phyloP scores from a whole-genome alignment of 2,329 filamentous ascomycete genomes.

The Colletotrichum horii region DNA sequence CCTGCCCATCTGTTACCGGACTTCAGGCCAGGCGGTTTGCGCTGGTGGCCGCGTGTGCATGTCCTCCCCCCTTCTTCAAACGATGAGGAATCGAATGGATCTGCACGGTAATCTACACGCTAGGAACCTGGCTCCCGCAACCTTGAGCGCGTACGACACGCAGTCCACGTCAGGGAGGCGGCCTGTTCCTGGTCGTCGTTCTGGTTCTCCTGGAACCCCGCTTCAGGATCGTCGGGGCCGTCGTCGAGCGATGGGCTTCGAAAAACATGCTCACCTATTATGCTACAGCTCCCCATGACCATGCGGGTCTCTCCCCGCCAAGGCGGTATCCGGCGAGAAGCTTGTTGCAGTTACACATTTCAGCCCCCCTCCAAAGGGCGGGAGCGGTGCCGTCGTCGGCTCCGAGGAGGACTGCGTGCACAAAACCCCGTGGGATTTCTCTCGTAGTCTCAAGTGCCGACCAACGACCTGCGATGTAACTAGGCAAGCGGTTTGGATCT shows the following conservation, averaged over 20 bases:
- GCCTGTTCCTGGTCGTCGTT: not conserved
- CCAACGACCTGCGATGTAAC: not conserved
- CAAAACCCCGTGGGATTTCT: not conserved
- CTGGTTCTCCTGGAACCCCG: not conserved
- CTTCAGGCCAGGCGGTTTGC: not conserved
- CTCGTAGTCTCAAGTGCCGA: not conserved
- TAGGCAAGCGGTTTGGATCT: not conserved
- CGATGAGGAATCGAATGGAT: not conserved
- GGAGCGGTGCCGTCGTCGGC: not conserved
- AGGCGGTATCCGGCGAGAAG: slow-evolving; percentile 13
- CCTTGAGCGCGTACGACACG: not conserved
- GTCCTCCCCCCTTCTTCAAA: not conserved
- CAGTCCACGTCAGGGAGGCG: not conserved
- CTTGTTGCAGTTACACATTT: not conserved
- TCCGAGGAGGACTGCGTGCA: not conserved
- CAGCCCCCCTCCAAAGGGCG: not conserved
- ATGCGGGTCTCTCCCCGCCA: not conserved
- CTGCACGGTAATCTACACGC: not conserved
- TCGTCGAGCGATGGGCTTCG: not conserved
- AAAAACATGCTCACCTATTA: not conserved
- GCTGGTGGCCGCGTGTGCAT: not conserved
- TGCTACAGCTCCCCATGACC: not conserved
- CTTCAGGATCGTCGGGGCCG: not conserved
- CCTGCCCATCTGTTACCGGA: not conserved
- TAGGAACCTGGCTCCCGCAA: not conserved